Evolutionary conservation across 805 yeast genomes (phyloP).

Genomic region (Teunomyces lycoperdinae): DNA sequence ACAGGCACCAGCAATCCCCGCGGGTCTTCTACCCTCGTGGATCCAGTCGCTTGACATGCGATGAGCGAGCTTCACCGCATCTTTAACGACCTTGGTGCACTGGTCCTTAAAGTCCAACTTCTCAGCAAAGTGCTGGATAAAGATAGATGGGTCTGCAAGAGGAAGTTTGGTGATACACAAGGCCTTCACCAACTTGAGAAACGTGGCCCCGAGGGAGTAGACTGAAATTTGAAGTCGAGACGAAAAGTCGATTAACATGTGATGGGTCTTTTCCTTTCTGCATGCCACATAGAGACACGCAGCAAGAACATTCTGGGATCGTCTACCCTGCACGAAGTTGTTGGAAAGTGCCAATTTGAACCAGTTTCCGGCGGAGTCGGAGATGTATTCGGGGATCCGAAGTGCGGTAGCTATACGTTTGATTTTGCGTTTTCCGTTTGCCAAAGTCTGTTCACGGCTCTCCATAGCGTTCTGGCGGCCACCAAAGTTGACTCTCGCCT

Average conservation of each 20-base stretch:
- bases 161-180: constrained; percentile 78
- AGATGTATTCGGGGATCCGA: constrained; percentile 75
- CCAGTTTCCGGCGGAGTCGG: constrained; percentile 87
- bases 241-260: constrained; percentile 94
- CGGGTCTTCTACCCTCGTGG: constrained; percentile 95
- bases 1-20: constrained; percentile 98
- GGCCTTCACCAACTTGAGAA: constrained; percentile 85
- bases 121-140: constrained; percentile 91
- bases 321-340: constrained; percentile 95
- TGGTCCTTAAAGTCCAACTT: constrained; percentile 76
- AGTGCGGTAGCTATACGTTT: constrained; percentile 77
- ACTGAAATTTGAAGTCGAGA: constrained; percentile 88
- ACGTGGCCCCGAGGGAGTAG: constrained; percentile 93
- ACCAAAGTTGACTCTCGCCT: constrained; percentile 63
- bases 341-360: constrained; percentile 80
- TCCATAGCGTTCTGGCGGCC: constrained; percentile 77
- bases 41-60: constrained; percentile 96
- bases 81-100: constrained; percentile 72
- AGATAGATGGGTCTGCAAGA: constrained; percentile 89
- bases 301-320: constrained; percentile 92
- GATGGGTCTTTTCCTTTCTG: constrained; percentile 85
- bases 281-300: constrained; percentile 95
- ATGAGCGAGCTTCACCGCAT: constrained; percentile 82
- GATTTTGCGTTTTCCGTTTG: constrained; percentile 78
- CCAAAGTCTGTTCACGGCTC: constrained; percentile 83